Percentiles rank a stretch among this genome's conserved stretches.
Conservation (phyloP, 495 filamentous ascomycete species). For the Penicillium malachiteum region DNA sequence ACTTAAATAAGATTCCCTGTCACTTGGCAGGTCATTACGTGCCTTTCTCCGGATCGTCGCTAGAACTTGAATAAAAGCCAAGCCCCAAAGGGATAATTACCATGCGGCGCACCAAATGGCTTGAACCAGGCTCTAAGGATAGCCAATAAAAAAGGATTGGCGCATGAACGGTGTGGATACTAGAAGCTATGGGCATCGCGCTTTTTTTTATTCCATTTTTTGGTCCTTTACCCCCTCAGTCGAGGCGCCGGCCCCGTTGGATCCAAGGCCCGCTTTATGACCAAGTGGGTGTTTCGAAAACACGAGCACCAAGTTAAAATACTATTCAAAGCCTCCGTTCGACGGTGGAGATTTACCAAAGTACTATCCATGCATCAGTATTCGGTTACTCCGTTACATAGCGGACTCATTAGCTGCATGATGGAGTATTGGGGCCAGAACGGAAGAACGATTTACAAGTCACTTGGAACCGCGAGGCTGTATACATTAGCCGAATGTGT, state of each 20-base stretch:
- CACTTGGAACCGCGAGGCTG: background rate
- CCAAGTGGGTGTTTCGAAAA: too few species aligned
- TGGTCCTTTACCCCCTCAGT: background rate
- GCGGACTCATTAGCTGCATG: too few species aligned
- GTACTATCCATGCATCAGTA: too few species aligned
- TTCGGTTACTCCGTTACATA: too few species aligned
- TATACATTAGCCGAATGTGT: background rate
- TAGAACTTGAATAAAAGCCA: conserved; percentile 7
- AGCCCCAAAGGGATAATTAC: conserved; percentile 16
- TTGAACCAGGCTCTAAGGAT: background rate
- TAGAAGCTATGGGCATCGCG: conserved; percentile 21
- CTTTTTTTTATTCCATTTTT: background rate
- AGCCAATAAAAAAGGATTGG: conserved; percentile 14
- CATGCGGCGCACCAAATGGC: conserved; percentile 12
- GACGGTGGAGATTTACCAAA: too few species aligned
- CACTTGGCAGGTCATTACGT: background rate
- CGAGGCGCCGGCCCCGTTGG: background rate
- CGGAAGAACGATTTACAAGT: too few species aligned
- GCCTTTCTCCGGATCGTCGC: conserved; percentile 23
- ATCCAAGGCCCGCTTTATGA: background rate
- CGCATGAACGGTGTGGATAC: conserved; percentile 26
- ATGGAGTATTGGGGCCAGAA: too few species aligned
- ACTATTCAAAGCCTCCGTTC: too few species aligned
- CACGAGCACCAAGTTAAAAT: too few species aligned
- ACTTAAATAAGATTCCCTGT: background rate